Conservation (phyloP, 1,139 yeast genomes). For the Yamadazyma triangularis region DNA sequence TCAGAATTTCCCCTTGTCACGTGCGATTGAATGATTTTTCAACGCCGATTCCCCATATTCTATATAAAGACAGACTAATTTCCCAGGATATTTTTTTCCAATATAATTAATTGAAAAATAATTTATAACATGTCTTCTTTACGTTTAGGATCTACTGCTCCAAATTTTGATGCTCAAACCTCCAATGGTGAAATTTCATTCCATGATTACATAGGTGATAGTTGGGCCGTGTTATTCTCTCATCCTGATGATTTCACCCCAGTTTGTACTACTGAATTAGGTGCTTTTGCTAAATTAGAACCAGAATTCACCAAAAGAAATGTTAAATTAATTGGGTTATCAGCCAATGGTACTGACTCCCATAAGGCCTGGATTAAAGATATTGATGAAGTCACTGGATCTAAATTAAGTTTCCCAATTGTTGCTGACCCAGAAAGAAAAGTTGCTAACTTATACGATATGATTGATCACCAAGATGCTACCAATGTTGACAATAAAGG, state of each 20-base stretch:
- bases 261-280: conserved; percentile 91
- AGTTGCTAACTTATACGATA: conserved; percentile 79
- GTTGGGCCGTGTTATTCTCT: conserved; percentile 82
- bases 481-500: conserved; percentile 76
- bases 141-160: conserved; percentile 59
- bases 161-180: conserved; percentile 76
- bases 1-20: conserved; percentile 7
- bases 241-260: conserved; percentile 96
- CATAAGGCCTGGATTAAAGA: conserved; percentile 84
- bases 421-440: conserved; percentile 79
- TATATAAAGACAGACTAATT: not conserved
- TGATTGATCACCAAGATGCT: conserved; percentile 86
- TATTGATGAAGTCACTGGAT: conserved; percentile 74
- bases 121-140: conserved; percentile 10
- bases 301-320: conserved; percentile 78
- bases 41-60: not conserved
- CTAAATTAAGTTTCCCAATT: conserved; percentile 76
- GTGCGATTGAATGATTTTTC: conserved; percentile 11
- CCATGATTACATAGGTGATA: conserved; percentile 76
- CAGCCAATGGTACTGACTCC: conserved; percentile 72
- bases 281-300: conserved; percentile 82
- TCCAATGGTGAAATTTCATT: conserved; percentile 75
- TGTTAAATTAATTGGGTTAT: conserved; percentile 80
- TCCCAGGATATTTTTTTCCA: not conserved
- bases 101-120: conserved; percentile 1